Evolutionary conservation across 345 rosid genomes (phyloP).

Genomic region (Lenwebbia sp.): DNA sequence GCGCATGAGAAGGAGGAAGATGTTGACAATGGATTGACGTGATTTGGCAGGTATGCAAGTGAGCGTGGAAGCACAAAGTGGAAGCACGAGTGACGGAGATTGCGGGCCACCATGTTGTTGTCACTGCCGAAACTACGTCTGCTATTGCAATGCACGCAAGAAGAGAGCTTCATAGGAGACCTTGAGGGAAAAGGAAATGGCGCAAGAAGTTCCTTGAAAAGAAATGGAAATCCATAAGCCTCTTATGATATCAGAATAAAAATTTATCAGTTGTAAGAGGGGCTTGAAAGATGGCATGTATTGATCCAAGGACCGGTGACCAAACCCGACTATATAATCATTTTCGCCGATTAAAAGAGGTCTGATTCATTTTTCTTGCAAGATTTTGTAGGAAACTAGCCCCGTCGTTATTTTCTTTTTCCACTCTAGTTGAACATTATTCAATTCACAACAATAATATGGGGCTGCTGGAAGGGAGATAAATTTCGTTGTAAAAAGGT

Average conservation of each 20-base stretch:
- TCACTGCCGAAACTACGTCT: background rate
- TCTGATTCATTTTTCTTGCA: background rate
- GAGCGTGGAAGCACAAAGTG: background rate
- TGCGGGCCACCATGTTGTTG: background rate
- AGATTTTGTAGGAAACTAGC: background rate
- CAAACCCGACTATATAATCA: too few relatives aligned
- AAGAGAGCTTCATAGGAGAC: background rate
- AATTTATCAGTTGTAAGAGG: background rate
- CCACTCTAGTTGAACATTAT: background rate
- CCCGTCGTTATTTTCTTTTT: background rate
- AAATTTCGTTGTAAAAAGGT: background rate
- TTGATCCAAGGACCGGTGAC: background rate
- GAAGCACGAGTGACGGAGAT: background rate
- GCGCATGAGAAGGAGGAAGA: background rate
- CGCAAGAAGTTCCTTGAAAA: background rate
- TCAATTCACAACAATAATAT: background rate
- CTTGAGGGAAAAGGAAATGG: background rate
- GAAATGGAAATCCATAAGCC: background rate
- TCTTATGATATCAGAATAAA: background rate
- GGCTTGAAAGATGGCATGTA: background rate
- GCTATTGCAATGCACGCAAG: background rate
- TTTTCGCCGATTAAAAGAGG: too few relatives aligned
- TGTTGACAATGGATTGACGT: background rate
- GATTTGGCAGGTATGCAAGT: background rate
- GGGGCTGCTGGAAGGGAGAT: background rate